Conservation (phyloP, 768 basidiomycete species). For the Rickenella mellea region DNA sequence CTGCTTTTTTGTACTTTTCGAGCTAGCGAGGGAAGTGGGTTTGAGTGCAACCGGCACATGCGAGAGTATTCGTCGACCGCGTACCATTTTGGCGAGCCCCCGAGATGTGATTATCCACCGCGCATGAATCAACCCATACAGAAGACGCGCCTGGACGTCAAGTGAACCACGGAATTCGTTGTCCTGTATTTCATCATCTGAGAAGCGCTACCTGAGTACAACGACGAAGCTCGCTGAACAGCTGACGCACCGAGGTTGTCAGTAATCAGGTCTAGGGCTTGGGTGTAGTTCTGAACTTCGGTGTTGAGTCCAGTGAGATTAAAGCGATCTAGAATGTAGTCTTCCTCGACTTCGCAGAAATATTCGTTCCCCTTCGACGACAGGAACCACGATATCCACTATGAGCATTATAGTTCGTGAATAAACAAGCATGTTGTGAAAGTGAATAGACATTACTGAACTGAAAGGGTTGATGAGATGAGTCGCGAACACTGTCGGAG, state of each 20-base stretch:
- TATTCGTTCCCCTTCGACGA: conserved; percentile 99
- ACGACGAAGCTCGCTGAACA: not conserved
- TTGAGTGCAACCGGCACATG: not conserved
- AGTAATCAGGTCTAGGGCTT: conserved; percentile 92
- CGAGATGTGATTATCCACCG: conserved; percentile 94
- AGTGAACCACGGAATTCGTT: conserved; percentile 85
- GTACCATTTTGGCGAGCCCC: conserved; percentile 91
- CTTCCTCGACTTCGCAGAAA: conserved; percentile 98
- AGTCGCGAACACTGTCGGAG: conserved; percentile 8
- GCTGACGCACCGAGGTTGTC: conserved; percentile 75
- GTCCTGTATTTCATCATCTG: conserved; percentile 92
- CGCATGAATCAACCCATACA: conserved; percentile 96
- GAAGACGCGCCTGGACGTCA: conserved; percentile 84
- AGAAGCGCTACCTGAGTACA: conserved; percentile 2
- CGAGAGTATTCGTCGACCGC: conserved; percentile 1
- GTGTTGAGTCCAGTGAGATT: conserved; percentile 96
- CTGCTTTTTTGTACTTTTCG: conserved; percentile 96
- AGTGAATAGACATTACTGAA: conserved; percentile 6
- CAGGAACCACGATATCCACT: conserved; percentile 99
- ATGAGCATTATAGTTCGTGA: conserved; percentile 1
- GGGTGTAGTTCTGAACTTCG: conserved; percentile 89
- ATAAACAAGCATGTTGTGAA: conserved; percentile 3
- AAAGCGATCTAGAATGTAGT: conserved; percentile 97
- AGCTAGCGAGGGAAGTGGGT: conserved; percentile 36
- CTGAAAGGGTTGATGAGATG: conserved; percentile 14